A percentile compares a stretch with the other conserved stretches of the same genome.
Conservation (phyloP, 2,329 filamentous ascomycete species). For the Diaporthe citrichinensis region DNA sequence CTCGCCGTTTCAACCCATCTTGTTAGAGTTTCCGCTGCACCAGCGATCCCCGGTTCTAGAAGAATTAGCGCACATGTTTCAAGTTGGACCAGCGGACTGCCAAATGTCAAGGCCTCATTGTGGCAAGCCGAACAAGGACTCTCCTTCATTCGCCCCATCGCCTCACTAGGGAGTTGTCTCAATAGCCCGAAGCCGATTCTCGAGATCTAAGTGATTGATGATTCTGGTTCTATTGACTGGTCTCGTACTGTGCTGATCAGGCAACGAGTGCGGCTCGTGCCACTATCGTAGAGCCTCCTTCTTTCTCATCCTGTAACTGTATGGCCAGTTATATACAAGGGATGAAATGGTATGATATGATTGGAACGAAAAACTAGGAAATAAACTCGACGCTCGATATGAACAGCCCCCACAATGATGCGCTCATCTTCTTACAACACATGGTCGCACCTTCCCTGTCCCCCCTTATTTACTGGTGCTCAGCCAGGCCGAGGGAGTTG, state of each 20-base stretch:
- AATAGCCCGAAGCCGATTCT: background rate
- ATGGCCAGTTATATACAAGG: constrained; percentile 20
- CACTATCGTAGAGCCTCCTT: background rate
- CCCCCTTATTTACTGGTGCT: constrained; percentile 46
- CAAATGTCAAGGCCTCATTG: background rate
- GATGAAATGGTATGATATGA: constrained; percentile 27
- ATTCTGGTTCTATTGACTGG: constrained; percentile 13
- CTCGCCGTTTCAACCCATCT: constrained; percentile 25
- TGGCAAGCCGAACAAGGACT: background rate
- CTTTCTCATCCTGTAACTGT: constrained; percentile 25
- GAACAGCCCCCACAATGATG: background rate
- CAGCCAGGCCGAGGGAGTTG: constrained; percentile 66
- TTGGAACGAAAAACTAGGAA: background rate
- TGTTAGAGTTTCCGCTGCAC: background rate
- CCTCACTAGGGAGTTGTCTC: too few relatives aligned
- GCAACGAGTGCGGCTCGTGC: constrained; percentile 1
- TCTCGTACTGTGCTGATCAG: background rate
- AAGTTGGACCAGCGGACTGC: background rate
- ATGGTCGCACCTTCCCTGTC: too few relatives aligned
- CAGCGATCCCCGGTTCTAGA: background rate
- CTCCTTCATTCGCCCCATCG: background rate
- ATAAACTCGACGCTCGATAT: background rate
- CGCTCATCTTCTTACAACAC: background rate
- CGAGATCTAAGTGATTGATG: background rate
- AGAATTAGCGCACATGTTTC: background rate